Conservation (phyloP, 352 stramenopile species). For the Globisporangium iwayamae region DNA sequence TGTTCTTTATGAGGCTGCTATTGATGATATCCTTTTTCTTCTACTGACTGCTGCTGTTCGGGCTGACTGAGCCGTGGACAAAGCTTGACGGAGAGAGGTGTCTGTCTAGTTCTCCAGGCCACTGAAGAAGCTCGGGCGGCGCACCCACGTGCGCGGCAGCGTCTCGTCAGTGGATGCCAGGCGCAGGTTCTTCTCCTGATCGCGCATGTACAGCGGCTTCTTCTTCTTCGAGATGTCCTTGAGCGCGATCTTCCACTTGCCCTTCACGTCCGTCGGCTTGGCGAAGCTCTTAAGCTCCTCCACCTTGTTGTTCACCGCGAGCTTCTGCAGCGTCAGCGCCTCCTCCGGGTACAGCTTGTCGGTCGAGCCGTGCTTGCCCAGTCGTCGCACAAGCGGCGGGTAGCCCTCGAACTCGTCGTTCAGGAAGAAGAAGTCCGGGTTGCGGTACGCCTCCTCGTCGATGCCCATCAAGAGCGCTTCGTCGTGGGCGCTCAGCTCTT, state of each 20-base stretch:
- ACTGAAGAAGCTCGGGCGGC: conserved; percentile 65
- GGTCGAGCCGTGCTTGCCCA: conserved; percentile 78
- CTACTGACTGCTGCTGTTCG: conserved; percentile 6
- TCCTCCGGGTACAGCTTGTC: conserved; percentile 82
- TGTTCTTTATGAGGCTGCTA: conserved; percentile 9
- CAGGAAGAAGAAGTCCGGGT: conserved; percentile 86
- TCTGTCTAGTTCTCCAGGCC: conserved; percentile 50
- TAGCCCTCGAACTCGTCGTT: conserved; percentile 81
- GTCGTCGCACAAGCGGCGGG: conserved; percentile 69
- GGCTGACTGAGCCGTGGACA: background rate
- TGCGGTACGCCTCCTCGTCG: conserved; percentile 69
- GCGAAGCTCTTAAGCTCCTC: conserved; percentile 72
- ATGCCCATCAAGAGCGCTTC: conserved; percentile 49
- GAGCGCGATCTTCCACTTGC: conserved; percentile 72
- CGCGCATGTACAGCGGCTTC: conserved; percentile 67
- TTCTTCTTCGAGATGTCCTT: conserved; percentile 85
- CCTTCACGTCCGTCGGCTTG: conserved; percentile 52
- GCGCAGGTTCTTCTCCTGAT: conserved; percentile 49
- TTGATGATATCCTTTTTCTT: conserved; percentile 15
- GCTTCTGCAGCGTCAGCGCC: conserved; percentile 63
- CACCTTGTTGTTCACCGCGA: conserved; percentile 74
- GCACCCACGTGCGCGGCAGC: conserved; percentile 78
- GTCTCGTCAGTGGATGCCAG: conserved; percentile 75
- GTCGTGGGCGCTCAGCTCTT: conserved; percentile 57
- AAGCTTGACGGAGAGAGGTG: background rate